Evolutionary conservation across 495 filamentous ascomycete genomes (phyloP).

Genomic region (Aspergillus indologenus): DNA sequence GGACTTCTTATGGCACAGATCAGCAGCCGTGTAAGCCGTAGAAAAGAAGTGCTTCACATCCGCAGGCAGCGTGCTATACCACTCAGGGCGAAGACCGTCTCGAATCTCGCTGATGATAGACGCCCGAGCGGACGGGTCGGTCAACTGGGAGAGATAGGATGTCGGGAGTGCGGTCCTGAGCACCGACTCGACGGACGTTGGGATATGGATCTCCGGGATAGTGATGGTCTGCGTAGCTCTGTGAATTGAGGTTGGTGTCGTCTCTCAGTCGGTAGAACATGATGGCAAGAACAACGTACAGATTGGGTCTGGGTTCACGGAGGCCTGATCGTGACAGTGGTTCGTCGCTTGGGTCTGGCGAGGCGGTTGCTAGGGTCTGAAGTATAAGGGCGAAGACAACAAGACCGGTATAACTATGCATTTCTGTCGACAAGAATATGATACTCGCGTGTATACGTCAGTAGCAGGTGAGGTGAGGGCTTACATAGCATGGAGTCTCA

Average conservation of each 20-base stretch:
- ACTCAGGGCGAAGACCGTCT: slow-evolving; percentile 15
- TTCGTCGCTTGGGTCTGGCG: not conserved
- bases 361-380: not conserved
- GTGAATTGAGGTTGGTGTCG: not conserved
- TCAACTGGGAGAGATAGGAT: not conserved
- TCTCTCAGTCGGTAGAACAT: not conserved
- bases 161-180: slow-evolving; percentile 19
- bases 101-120: slow-evolving; percentile 12
- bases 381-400: not conserved
- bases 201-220: slow-evolving; percentile 6
- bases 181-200: slow-evolving; percentile 18
- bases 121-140: slow-evolving; percentile 7
- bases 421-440: not conserved
- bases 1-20: not conserved
- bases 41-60: slow-evolving; percentile 21
- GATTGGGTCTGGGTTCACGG: not conserved
- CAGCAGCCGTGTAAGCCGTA: not conserved
- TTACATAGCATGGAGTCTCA: not conserved
- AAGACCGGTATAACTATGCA: not conserved
- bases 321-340: not conserved
- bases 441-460: not conserved
- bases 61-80: slow-evolving; percentile 15
- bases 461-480: not conserved
- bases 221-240: not conserved
- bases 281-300: not conserved